Evolutionary conservation across 768 basidiomycete species (phyloP).

Genomic region (Lactarius hengduanensis): DNA sequence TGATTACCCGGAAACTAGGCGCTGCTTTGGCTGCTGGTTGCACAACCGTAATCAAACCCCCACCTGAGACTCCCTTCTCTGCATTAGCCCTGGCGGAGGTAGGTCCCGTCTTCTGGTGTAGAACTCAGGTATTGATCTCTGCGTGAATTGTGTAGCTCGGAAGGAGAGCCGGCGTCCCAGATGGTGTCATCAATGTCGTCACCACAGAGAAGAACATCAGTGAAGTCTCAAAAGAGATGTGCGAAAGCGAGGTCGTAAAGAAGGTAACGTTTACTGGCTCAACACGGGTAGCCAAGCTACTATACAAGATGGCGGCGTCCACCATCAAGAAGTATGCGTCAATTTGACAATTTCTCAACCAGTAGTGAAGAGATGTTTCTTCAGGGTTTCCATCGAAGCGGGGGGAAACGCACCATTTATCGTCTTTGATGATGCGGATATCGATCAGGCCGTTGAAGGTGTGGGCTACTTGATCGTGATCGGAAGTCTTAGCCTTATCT

Average conservation of each 20-base stretch:
- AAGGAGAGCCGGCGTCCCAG: slow-evolving; percentile 86
- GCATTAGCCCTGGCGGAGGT: slow-evolving; percentile 91
- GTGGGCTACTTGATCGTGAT: slow-evolving; percentile 39
- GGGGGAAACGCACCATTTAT: slow-evolving; percentile 97
- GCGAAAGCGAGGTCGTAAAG: slow-evolving; percentile 79
- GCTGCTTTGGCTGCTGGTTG: slow-evolving; percentile 95
- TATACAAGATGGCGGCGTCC: slow-evolving; percentile 69
- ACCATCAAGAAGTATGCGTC: slow-evolving; percentile 75
- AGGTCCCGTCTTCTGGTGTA: slow-evolving; percentile 20
- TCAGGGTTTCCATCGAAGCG: slow-evolving; percentile 73
- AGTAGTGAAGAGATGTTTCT: slow-evolving; percentile 1
- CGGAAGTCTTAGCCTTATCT: background rate
- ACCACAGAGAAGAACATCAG: slow-evolving; percentile 81
- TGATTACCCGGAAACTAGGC: slow-evolving; percentile 89
- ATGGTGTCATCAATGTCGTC: slow-evolving; percentile 93
- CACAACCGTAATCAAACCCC: slow-evolving; percentile 91
- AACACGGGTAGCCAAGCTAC: slow-evolving; percentile 72
- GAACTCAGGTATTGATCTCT: background rate
- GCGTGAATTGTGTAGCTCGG: slow-evolving; percentile 54
- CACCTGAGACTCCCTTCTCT: slow-evolving; percentile 93
- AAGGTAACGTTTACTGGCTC: slow-evolving; percentile 94
- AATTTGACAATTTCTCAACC: background rate
- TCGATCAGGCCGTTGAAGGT: slow-evolving; percentile 90
- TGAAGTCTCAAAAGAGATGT: slow-evolving; percentile 93
- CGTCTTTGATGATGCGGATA: slow-evolving; percentile 93